Conservation (phyloP, 139 green algal genomes). For the Marvania coccoides region DNA sequence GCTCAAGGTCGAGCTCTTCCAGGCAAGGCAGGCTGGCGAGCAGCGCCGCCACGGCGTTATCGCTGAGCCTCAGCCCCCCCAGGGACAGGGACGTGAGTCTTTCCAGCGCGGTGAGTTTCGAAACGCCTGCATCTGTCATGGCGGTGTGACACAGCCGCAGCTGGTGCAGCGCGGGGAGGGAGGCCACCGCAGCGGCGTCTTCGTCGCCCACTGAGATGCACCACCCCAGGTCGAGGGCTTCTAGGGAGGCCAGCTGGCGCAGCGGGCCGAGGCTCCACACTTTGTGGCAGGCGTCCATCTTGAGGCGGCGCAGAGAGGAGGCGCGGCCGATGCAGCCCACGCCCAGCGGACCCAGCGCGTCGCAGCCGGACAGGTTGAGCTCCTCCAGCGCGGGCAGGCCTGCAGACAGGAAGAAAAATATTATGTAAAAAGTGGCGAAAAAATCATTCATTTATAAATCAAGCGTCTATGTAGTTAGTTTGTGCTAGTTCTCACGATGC, state of each 20-base stretch:
- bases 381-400: constrained; percentile 14
- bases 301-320: constrained; percentile 11
- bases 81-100: constrained; percentile 2
- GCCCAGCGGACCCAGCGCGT: constrained; percentile 7
- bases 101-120: neutral
- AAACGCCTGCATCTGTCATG: constrained; percentile 11
- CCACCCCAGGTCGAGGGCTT: constrained; percentile 33
- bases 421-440: too few species aligned
- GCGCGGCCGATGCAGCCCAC: constrained; percentile 2
- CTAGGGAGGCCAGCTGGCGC: neutral
- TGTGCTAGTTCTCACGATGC: neutral
- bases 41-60: constrained; percentile 4
- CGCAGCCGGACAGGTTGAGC: constrained; percentile 26
- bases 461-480: neutral
- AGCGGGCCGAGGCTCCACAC: constrained; percentile 8
- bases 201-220: constrained; percentile 20
- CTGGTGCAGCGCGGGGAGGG: constrained; percentile 11
- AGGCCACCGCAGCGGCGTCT: constrained; percentile 17
- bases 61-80: neutral
- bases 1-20: constrained; percentile 9
- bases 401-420: neutral
- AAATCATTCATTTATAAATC: neutral
- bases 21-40: constrained; percentile 6
- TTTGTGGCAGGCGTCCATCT: constrained; percentile 19
- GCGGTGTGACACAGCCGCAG: constrained; percentile 25